phyloP scores from a whole-genome alignment of 75 land plant genomes.

The Cryptomeria japonica region DNA sequence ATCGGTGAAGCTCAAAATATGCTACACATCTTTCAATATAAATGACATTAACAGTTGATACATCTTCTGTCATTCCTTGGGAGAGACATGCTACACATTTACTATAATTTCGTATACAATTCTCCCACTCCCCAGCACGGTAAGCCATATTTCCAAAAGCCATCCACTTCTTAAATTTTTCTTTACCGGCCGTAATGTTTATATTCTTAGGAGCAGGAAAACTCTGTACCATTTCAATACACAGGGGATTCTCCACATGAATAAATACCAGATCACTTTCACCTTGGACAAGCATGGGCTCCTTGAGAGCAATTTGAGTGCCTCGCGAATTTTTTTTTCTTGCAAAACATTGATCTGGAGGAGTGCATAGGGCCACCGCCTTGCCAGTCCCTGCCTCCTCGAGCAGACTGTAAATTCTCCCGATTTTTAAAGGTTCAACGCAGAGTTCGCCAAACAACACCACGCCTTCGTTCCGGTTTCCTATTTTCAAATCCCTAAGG shows the following conservation, averaged over 20 bases:
- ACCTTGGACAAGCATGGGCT: background rate
- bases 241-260: background rate
- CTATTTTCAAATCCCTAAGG: no score
- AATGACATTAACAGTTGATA: background rate
- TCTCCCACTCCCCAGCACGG: background rate
- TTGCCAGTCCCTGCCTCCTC: background rate
- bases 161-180: background rate
- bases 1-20: background rate
- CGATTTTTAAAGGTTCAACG: no score
- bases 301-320: background rate
- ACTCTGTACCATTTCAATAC: background rate
- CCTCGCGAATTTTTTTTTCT: background rate
- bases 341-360: background rate
- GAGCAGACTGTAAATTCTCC: background rate
- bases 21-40: background rate
- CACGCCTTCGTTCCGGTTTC: no score
- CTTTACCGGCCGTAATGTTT: background rate
- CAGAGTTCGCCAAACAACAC: no score
- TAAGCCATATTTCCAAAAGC: background rate
- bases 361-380: background rate
- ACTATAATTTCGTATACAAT: background rate
- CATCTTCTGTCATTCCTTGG: background rate
- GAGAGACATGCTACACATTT: background rate
- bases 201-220: background rate
- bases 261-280: background rate